These are phyloP conservation scores for Cystobasidium pallidum DNA, from an alignment of 1,284 basidiomycete genomes.

Conservation along the genomic window DNA sequence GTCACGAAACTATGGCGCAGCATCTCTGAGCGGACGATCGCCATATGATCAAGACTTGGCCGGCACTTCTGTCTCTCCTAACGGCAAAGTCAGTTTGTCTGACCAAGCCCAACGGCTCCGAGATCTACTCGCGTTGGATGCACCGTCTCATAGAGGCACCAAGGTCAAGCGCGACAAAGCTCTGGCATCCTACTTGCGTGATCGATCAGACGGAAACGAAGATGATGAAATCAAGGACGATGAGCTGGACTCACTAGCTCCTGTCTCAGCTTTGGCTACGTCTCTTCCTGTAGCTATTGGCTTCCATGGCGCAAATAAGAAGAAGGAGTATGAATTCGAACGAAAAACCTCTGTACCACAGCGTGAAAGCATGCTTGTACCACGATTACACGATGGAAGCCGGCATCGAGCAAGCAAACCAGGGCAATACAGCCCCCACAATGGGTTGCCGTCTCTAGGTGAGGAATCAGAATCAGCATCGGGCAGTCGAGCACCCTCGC, in stretches of 20 bases:
- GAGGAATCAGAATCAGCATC: constrained; percentile 13
- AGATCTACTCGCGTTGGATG: constrained; percentile 50
- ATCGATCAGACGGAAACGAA: background rate
- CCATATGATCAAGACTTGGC: background rate
- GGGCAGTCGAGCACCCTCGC: background rate
- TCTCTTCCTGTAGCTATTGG: constrained; percentile 36
- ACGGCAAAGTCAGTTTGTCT: constrained; percentile 31
- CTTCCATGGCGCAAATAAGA: constrained; percentile 14
- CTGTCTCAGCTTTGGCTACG: constrained; percentile 31
- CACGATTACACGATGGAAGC: background rate
- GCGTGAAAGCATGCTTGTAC: constrained; percentile 36
- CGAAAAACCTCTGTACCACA: constrained; percentile 40
- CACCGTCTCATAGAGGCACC: constrained; percentile 47
- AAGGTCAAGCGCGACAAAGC: constrained; percentile 24
- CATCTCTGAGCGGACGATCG: background rate
- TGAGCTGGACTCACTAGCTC: constrained; percentile 32
- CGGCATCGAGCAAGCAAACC: background rate
- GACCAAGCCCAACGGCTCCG: constrained; percentile 46
- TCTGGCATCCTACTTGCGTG: background rate
- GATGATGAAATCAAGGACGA: constrained; percentile 8
- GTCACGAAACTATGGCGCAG: constrained; percentile 8
- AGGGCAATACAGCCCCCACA: background rate
- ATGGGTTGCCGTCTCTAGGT: background rate
- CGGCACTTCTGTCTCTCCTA: constrained; percentile 2
- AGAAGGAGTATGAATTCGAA: constrained; percentile 29